phyloP scores from a whole-genome alignment of 768 basidiomycete species.

The Naganishia kalamii region DNA sequence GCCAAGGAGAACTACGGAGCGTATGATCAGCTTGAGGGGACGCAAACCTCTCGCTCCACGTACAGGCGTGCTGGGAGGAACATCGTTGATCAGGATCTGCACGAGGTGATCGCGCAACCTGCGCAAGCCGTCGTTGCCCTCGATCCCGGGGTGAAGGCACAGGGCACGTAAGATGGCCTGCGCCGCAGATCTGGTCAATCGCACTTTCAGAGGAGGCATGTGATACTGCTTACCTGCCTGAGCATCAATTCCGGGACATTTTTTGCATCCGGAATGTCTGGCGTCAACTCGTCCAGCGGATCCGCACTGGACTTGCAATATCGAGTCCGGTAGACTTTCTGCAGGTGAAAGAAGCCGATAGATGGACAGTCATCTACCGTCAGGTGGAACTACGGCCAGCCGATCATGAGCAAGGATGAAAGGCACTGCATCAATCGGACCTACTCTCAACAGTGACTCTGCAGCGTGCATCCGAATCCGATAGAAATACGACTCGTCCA shows the following conservation, averaged over 20 bases:
- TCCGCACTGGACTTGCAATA: slow-evolving; percentile 56
- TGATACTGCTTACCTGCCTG: not conserved
- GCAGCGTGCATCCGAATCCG: slow-evolving; percentile 94
- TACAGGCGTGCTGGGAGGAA: not conserved
- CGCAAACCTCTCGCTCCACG: not conserved
- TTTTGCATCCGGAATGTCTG: not conserved
- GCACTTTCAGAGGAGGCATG: not conserved
- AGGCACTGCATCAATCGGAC: slow-evolving; percentile 32
- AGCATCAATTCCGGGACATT: slow-evolving; percentile 4
- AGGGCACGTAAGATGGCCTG: not conserved
- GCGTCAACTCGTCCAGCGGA: slow-evolving; percentile 59
- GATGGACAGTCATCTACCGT: slow-evolving; percentile 62
- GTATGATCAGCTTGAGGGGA: not conserved
- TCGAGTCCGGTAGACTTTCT: slow-evolving; percentile 85
- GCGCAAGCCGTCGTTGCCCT: not conserved
- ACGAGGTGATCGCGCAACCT: slow-evolving; percentile 9
- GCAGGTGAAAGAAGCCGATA: slow-evolving; percentile 86
- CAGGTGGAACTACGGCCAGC: slow-evolving; percentile 64
- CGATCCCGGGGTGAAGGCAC: not conserved
- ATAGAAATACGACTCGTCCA: slow-evolving; percentile 93
- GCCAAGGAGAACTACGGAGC: slow-evolving; percentile 15
- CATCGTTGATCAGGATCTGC: not conserved
- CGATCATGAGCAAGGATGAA: not conserved
- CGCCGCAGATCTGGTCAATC: not conserved
- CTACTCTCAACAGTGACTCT: slow-evolving; percentile 68